Evolutionary conservation across 2,329 filamentous ascomycete species (phyloP).

Genomic region (Ophiostoma sp.): DNA sequence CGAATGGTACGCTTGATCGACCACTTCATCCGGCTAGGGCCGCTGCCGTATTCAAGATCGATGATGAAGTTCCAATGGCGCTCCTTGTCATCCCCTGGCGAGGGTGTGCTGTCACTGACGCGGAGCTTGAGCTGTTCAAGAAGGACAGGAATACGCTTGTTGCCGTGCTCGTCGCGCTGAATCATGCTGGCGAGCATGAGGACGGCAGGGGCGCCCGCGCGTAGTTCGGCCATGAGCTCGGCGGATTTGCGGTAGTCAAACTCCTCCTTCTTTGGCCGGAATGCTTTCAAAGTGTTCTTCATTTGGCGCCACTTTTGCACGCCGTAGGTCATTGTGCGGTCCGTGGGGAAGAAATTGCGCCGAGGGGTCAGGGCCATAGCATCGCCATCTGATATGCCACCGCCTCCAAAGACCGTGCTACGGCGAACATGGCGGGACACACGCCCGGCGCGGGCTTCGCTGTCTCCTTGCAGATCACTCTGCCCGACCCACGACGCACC

Average conservation of each 20-base stretch:
- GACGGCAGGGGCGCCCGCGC: conserved; percentile 87
- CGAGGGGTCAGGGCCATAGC: conserved; percentile 52
- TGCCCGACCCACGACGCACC: conserved; percentile 54
- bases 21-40: conserved; percentile 95
- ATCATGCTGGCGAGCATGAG: conserved; percentile 97
- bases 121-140: conserved; percentile 89
- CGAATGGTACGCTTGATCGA: conserved; percentile 78
- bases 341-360: conserved; percentile 55
- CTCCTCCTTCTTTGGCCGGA: conserved; percentile 78
- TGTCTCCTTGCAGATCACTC: conserved; percentile 48
- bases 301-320: conserved; percentile 88
- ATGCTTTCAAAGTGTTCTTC: conserved; percentile 76
- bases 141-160: conserved; percentile 88
- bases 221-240: conserved; percentile 89
- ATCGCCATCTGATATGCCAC: conserved; percentile 58
- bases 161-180: conserved; percentile 91
- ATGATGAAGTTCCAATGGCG: conserved; percentile 85
- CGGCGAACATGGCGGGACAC: conserved; percentile 60
- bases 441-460: conserved; percentile 44
- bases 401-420: conserved; percentile 59
- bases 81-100: conserved; percentile 57
- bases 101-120: conserved; percentile 71
- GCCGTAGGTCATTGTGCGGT: conserved; percentile 64
- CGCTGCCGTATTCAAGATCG: conserved; percentile 92
- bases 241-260: conserved; percentile 94